These are phyloP conservation scores for Gliomastix tumulicola DNA, from an alignment of 2,329 filamentous ascomycete genomes.

Conservation along the genomic window DNA sequence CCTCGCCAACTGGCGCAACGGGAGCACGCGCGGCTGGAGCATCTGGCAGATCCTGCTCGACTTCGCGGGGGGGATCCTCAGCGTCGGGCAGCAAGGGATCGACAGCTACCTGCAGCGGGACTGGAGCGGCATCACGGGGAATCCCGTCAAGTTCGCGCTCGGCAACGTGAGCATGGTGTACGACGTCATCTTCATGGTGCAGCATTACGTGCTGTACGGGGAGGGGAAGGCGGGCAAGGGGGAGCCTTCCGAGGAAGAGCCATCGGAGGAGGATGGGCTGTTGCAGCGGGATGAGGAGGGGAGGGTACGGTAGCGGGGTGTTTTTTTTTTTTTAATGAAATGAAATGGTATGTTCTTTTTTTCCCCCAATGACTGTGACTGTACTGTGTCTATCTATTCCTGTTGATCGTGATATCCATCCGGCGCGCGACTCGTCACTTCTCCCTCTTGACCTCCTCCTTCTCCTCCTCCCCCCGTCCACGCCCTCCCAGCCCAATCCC, in stretches of 20 bases:
- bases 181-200: conserved; percentile 76
- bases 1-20: conserved; percentile 73
- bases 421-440: conserved; percentile 1
- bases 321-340: too few relatives aligned
- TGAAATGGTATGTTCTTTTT: too few relatives aligned
- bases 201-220: conserved; percentile 79
- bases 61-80: conserved; percentile 72
- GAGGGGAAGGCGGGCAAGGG: conserved; percentile 3
- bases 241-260: conserved; percentile 3
- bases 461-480: neutral
- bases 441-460: conserved; percentile 1
- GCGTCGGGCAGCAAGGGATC: conserved; percentile 72
- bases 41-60: conserved; percentile 82
- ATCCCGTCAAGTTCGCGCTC: conserved; percentile 83
- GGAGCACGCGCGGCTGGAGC: conserved; percentile 82
- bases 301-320: too few relatives aligned
- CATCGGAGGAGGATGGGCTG: conserved; percentile 13
- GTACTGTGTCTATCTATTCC: too few relatives aligned
- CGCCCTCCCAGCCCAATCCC: conserved; percentile 2
- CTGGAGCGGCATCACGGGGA: conserved; percentile 87
- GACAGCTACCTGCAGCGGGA: conserved; percentile 80
- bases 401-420: too few relatives aligned
- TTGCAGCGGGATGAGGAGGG: conserved; percentile 20
- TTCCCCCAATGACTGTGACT: too few relatives aligned
- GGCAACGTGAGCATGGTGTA: conserved; percentile 83